Base-by-base conservation (phyloP, 2,329 filamentous ascomycete species). In the Exophiala lecanii-corni region DNA sequence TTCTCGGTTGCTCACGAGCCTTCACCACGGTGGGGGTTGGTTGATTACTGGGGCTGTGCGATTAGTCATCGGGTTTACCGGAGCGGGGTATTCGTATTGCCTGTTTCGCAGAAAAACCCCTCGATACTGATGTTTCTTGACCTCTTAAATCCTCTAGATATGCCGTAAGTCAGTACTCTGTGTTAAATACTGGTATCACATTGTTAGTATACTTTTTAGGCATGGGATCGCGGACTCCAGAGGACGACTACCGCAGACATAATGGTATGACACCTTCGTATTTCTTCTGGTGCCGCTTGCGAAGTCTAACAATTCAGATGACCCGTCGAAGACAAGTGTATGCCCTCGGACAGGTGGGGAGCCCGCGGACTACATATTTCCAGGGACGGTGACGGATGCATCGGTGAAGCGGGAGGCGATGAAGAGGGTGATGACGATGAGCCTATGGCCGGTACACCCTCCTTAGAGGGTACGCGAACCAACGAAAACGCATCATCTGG, bases 151-250 rank as follows among this genome's bases (percentile, higher is more conserved):
- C n/a, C n/a, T n/a, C n/a, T n/a, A n/a, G n/a, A n/a, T n/a, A n/a
- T n/a, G n/a, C n/a, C n/a, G n/a, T n/a, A n/a, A n/a, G n/a, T n/a
- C n/a, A n/a, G n/a, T n/a, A n/a, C n/a, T n/a, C n/a, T n/a, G n/a
- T n/a, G n/a, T n/a, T n/a, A n/a, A n/a, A n/a, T n/a, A n/a, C n/a
- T n/a, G n/a, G n/a, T n/a, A n/a, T n/a, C n/a, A n/a, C n/a, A n/a
- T n/a, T n/a, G n/a, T n/a, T n/a, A n/a, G n/a, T n/a, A n/a, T n/a
- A n/a, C n/a, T n/a, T n/a, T n/a, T n/a, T n/a, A n/a, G n/a, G n/a
- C n/a, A 69, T 69, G 66, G 67, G 66, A 42, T 64, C 66, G 34
- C 68, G 67, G 53, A 66, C 60, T 45, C 59, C 56, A 23, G 63
- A 68, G 57, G 55, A 67, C 36, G 58, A 68, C 33, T 50, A 49